Evolutionary conservation across 1,139 yeast species (phyloP), one percentile per base, ranked within the genome.

Genomic region (Pneumocystis wakefieldiae): DNA sequence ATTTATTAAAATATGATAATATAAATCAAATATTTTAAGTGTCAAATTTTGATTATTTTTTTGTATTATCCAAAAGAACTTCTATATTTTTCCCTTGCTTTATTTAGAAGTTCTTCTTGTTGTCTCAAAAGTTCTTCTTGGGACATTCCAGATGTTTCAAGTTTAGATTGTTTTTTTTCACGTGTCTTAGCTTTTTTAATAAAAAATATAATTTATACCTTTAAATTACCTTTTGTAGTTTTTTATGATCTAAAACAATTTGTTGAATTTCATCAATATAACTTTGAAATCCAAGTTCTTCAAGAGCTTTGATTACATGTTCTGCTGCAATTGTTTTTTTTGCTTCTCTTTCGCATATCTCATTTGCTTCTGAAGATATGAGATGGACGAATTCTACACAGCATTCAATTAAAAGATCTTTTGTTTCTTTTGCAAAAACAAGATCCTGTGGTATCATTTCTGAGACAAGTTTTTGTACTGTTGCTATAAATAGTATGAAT

Each of bases 281-380:
- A 67, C 87, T 90, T 63, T 81, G 81, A 74, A 90, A 92, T 59
- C 96, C 99, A 67, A 92, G 78, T 70, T 88, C 96, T 67, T 84
- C 86, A 62, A 92, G 78, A 0, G 98, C 97, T 72, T 86, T 87
- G 66, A 92, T 82, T 60, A 92, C 97, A 73, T 92, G 99, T 72
- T 92, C 98, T 1, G 96, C 86, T 0, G 97, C 96, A 63, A 92
- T 92, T 8, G 99, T 92, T 75, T 92, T 94, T 74, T 92, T 92
- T 62, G 95, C 86, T 72, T 92, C 98, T 70, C 87, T 87, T 71
- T 92, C 98, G 0, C 98, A 97, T 68, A 92, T 89, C 68, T 94
- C 98, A 71, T 94, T 91, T 66, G 94, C 87, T 74, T 90, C 96
- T 2, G 96, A 87, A 14, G 96, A 87, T 62, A 92, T 77, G 67